phyloP scores from a whole-genome alignment of 75 land plant genomes.

The Picea sitchensis region DNA sequence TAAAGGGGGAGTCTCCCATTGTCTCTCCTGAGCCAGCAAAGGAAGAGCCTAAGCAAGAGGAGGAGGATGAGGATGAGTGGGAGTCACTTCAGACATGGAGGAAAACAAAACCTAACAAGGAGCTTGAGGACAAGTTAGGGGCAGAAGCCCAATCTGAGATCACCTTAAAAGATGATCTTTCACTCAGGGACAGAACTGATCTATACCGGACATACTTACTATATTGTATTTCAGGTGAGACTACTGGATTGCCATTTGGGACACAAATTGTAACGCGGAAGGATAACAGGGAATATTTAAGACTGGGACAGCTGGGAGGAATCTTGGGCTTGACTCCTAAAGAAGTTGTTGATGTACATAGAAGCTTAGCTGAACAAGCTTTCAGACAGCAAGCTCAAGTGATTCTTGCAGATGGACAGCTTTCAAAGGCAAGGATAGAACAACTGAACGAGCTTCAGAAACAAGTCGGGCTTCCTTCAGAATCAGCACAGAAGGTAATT shows the following conservation, averaged over 20 bases:
- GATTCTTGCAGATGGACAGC: conserved; percentile 94
- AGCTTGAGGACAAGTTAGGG: conserved; percentile 40
- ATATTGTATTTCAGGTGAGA: conserved; percentile 77
- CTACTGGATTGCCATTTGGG: conserved; percentile 76
- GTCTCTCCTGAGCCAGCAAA: conserved; percentile 23
- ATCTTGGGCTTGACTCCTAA: conserved; percentile 71
- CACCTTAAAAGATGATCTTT: conserved; percentile 80
- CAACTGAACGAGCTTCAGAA: conserved; percentile 80
- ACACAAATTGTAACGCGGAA: conserved; percentile 64
- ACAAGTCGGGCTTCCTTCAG: conserved; percentile 76
- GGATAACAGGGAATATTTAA: conserved; percentile 63
- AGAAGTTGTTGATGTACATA: conserved; percentile 73
- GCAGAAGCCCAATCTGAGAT: conserved; percentile 80
- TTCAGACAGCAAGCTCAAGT: conserved; percentile 86
- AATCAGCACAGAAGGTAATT: conserved; percentile 82
- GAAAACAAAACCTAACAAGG: conserved; percentile 55
- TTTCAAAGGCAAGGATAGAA: conserved; percentile 73
- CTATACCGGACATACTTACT: conserved; percentile 83
- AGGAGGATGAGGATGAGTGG: conserved; percentile 45
- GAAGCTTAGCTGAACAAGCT: conserved; percentile 84
- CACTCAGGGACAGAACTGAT: conserved; percentile 69
- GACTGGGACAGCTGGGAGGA: conserved; percentile 78
- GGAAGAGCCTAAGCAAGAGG: conserved; percentile 44
- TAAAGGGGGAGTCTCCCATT: conserved; percentile 61
- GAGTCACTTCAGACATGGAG: conserved; percentile 61